Base-by-base conservation (phyloP, 257 asterid genomes). In the Plantago elongata region DNA sequence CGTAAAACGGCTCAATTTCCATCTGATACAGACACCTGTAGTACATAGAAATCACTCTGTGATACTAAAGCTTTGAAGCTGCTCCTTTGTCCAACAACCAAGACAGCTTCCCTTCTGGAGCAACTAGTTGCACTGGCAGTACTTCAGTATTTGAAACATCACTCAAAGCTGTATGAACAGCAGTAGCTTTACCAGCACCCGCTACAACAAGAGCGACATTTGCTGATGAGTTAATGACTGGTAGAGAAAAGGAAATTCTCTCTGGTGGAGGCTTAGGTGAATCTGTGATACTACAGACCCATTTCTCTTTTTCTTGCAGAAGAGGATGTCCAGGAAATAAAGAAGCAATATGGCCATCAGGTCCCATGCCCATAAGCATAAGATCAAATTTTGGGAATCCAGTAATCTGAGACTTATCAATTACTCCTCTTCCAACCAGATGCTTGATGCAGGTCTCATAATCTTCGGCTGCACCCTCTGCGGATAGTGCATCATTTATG, bases 221-320 rank as follows among this genome's bases (percentile, higher is more conserved):
- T 5, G 91, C 84, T 4, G 99, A 83, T 3, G 97, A 80, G 67
- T 89, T 92, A 54, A 89, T 83, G 13, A 92, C 91, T 0, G 99
- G 97, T 65, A 92, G 82, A 50, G 99, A 83, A 77, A 92, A 82
- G 42, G 99, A 79, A 61, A 92, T 92, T 73, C 99, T 83, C 46
- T 86, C 83, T 1, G 95, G 88, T 17, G 97, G 96, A 52, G 99
- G 99, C 72, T 92, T 92, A 22, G 99, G 99, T 0, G 99, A 92
- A 76, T 92, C 95, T 44, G 66, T 83, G 83, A 92, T 78, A 74
- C 50, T 86, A n/a, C 91, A 15, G 54, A 86, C 94, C 97, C 97
- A 92, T 72, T 84, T 89, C 69, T 86, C 68, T 0, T 75, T 79
- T 68, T 86, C 95, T 42, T 83, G 77, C 64, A 87, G 69, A 18